Base-by-base conservation (phyloP, 257 asterid species). In the Solanum tacnaense region DNA sequence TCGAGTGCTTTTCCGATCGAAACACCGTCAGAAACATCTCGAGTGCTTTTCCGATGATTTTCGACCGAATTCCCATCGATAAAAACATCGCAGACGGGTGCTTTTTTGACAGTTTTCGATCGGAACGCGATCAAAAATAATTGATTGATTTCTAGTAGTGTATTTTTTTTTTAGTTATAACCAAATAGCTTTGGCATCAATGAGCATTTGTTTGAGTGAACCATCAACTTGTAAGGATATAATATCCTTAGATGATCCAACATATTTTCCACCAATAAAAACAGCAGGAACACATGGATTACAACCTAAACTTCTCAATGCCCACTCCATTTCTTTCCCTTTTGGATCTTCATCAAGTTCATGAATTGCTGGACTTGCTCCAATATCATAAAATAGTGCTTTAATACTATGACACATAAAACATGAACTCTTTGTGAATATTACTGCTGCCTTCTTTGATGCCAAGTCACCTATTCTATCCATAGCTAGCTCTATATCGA, bases 181-280 rank as follows among this genome's bases (percentile, higher is more conserved):
- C 90, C 90, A 88, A 74, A 88, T 88, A 32, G 88, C 90, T 71
- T 85, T 88, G 60, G 90, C 90, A 85, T 85, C 72, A 58, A 88
- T 88, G 83, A 85, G 90, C 90, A 84, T 88, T 72, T 85, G 79
- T 78, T 88, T 88, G 18, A 88, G 86, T 84, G 90, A 84, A 36
- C 90, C 88, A 85, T 84, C 88, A 76, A 88, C 88, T 84, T 88
- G 90, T 29, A 85, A 84, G 27, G 90, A 73, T 78, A 88, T 88
- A 39, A 88, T 25, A 88, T 88, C 90, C 56, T 85, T 88, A 31
- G 88, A 83, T 13, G 90, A 88, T 76, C 88, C 88, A 25, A 84
- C 86, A 88, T n/a, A 88, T 84, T 65, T 83, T 6, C 89, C 89
- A 67, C 89, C 89, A 62, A 87, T 87, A 32, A 87, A 87, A 39